Evolutionary conservation across 1,284 basidiomycete genomes (phyloP).

Genomic region (Cryptococcus jaspeensis): DNA sequence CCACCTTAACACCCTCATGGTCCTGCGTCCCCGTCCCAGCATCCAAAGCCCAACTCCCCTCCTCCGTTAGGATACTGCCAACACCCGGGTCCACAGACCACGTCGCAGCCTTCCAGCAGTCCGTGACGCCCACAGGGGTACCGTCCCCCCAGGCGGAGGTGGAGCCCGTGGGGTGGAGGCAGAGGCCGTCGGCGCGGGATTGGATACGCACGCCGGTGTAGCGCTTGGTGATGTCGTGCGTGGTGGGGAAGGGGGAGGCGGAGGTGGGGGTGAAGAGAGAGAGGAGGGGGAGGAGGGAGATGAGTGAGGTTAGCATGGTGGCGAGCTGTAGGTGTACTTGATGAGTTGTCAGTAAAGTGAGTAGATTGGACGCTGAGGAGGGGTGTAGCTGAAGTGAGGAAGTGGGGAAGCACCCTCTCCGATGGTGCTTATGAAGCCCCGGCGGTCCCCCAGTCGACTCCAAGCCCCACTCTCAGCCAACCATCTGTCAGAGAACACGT

Average conservation of each 20-base stretch:
- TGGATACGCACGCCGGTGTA: conserved; percentile 14
- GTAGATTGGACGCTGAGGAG: too few species aligned
- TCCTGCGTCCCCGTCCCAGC: conserved; percentile 23
- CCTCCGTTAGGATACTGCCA: conserved; percentile 15
- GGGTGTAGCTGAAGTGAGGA: too few species aligned
- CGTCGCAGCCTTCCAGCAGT: conserved; percentile 7
- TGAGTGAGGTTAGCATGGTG: too few species aligned
- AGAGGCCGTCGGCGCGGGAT: conserved; percentile 9
- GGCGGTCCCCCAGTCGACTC: too few species aligned
- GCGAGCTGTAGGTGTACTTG: too few species aligned
- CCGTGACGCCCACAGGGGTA: conserved; percentile 2
- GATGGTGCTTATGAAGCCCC: too few species aligned
- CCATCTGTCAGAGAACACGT: too few species aligned
- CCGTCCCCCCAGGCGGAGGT: not conserved
- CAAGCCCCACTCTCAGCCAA: too few species aligned
- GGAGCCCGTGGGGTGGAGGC: conserved; percentile 10
- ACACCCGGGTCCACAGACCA: conserved; percentile 26
- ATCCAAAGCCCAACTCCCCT: conserved; percentile 23
- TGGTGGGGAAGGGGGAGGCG: not conserved
- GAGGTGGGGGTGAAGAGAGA: not conserved
- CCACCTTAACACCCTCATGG: conserved; percentile 24
- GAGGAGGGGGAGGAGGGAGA: too few species aligned
- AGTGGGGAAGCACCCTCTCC: too few species aligned
- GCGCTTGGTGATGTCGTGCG: conserved; percentile 4
- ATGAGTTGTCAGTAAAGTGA: too few species aligned